phyloP scores from a whole-genome alignment of 768 basidiomycete genomes.

The Coprinellus aureogranulatus region DNA sequence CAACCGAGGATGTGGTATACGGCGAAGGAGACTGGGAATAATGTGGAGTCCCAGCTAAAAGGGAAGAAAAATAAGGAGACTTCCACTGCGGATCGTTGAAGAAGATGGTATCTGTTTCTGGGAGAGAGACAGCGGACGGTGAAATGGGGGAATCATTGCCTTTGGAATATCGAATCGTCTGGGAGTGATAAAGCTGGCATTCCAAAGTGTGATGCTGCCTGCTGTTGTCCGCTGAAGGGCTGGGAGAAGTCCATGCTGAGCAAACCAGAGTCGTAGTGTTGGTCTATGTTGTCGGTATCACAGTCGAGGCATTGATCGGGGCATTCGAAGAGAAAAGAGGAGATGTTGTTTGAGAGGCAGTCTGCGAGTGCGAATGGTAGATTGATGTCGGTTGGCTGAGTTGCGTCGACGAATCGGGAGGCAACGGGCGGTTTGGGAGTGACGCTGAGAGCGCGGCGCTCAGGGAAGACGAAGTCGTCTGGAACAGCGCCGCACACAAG shows the following conservation, averaged over 20 bases:
- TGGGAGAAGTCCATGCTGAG: conserved; percentile 13
- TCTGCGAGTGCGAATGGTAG: conserved; percentile 15
- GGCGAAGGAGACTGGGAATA: too few species aligned
- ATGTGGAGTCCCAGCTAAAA: background rate
- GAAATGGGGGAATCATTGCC: conserved; percentile 6
- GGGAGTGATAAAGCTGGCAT: background rate
- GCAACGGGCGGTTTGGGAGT: conserved; percentile 34
- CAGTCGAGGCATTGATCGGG: conserved; percentile 15
- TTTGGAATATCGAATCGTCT: background rate
- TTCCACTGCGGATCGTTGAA: conserved; percentile 5
- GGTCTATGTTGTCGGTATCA: conserved; percentile 9
- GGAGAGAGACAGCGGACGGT: conserved; percentile 8
- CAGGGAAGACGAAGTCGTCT: conserved; percentile 16
- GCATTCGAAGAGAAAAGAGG: conserved; percentile 1
- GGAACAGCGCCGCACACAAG: conserved; percentile 12
- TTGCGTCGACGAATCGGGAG: conserved; percentile 25
- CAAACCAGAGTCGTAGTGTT: conserved; percentile 11
- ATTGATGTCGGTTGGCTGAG: conserved; percentile 21
- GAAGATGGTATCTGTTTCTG: conserved; percentile 4
- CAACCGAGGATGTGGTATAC: background rate
- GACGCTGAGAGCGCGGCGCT: conserved; percentile 48
- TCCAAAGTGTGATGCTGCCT: too few species aligned
- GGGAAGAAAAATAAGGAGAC: conserved; percentile 1
- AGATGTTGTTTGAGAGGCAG: conserved; percentile 7
- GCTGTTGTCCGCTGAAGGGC: background rate